These are phyloP conservation scores for Boechera divaricarpa DNA, from an alignment of 345 rosid species.

Conservation along the genomic window DNA sequence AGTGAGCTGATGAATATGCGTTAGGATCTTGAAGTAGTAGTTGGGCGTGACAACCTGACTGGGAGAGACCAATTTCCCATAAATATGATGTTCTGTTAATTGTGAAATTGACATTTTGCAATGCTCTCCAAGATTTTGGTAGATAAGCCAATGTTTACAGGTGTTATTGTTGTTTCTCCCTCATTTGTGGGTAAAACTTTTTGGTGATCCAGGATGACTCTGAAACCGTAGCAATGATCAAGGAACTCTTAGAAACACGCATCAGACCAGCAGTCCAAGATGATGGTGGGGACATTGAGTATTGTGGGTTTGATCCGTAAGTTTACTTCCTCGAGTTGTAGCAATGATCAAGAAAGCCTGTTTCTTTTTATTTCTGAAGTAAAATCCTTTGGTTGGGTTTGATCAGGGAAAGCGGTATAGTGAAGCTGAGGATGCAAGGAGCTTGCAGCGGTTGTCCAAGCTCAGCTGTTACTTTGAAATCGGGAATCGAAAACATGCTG, in stretches of 20 bases:
- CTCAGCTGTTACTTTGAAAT: slow-evolving; percentile 94
- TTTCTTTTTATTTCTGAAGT: neutral
- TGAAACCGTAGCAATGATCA: slow-evolving; percentile 94
- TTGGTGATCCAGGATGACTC: slow-evolving; percentile 76
- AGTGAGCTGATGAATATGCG: neutral
- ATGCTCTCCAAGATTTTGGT: neutral
- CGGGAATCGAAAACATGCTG: slow-evolving; percentile 98
- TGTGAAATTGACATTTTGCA: neutral
- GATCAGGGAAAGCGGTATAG: slow-evolving; percentile 81
- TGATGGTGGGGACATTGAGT: slow-evolving; percentile 97
- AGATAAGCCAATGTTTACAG: neutral
- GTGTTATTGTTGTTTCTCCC: neutral
- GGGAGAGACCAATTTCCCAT: neutral
- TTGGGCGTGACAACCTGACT: neutral
- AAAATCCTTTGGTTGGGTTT: slow-evolving; percentile 10
- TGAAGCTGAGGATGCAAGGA: slow-evolving; percentile 93
- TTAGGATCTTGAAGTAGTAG: slow-evolving; percentile 10
- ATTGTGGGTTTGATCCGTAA: slow-evolving; percentile 82
- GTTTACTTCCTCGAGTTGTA: slow-evolving; percentile 43
- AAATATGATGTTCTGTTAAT: neutral
- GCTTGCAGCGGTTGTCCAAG: slow-evolving; percentile 99
- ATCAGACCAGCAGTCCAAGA: slow-evolving; percentile 98
- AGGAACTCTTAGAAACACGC: slow-evolving; percentile 92
- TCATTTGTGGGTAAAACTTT: neutral
- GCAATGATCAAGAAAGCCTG: too few relatives aligned